Percentiles rank a stretch among this genome's conserved stretches.
Conservation (phyloP, 2,329 filamentous ascomycete species). For the Trichoderma sp. region DNA sequence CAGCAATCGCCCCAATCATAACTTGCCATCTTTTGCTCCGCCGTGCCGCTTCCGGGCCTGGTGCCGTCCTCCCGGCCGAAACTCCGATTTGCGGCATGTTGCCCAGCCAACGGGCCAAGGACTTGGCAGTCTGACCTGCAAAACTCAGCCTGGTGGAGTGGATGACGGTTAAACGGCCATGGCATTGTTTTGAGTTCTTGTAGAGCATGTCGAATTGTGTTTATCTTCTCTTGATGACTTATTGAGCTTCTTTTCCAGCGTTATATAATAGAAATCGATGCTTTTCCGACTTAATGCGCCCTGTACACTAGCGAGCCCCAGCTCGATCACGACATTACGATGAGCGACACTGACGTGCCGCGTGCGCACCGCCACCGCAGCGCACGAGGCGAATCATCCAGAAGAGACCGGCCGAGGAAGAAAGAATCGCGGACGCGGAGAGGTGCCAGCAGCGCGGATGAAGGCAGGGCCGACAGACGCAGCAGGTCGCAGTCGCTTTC, state of each 20-base stretch:
- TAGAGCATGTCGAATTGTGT: background rate
- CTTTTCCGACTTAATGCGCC: background rate
- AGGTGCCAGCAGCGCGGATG: constrained; percentile 35
- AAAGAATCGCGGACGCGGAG: constrained; percentile 34
- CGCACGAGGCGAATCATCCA: constrained; percentile 30
- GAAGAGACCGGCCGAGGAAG: constrained; percentile 37
- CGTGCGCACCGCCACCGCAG: constrained; percentile 31
- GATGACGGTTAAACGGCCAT: constrained; percentile 7
- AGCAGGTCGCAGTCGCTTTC: constrained; percentile 37
- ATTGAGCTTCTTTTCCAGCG: background rate
- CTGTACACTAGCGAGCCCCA: constrained; percentile 25
- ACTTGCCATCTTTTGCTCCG: background rate
- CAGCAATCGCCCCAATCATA: background rate
- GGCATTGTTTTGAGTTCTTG: constrained; percentile 4
- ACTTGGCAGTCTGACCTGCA: constrained; percentile 5
- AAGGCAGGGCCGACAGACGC: constrained; percentile 28
- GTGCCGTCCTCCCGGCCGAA: constrained; percentile 12
- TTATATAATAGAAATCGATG: background rate
- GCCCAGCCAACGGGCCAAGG: constrained; percentile 11
- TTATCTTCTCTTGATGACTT: background rate
- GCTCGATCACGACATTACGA: constrained; percentile 23
- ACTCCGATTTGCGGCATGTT: background rate
- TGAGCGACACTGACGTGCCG: constrained; percentile 37
- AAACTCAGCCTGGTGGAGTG: constrained; percentile 16
- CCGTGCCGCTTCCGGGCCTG: constrained; percentile 3